Evolutionary conservation across 108 stramenopile species (phyloP).

Genomic region (Bacterosira constricta): DNA sequence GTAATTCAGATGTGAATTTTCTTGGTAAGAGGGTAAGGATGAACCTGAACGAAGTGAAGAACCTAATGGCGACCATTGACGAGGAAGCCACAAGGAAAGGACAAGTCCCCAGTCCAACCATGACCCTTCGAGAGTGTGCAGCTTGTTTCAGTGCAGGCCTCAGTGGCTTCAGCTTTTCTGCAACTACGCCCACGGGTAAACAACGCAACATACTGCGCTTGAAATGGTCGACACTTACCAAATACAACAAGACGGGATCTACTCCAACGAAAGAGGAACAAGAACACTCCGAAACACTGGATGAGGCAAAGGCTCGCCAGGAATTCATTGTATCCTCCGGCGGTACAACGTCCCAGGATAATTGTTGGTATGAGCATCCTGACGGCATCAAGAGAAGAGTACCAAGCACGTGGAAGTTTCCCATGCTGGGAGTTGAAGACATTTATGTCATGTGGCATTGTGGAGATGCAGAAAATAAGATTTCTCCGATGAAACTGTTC

Average conservation of each 20-base stretch:
- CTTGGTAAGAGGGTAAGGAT: background rate
- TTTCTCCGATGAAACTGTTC: background rate
- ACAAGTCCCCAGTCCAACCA: background rate
- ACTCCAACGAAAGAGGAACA: background rate
- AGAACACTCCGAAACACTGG: background rate
- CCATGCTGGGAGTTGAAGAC: constrained; percentile 5
- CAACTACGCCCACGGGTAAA: background rate
- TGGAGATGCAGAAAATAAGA: background rate
- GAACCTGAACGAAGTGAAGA: background rate
- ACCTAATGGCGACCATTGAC: background rate
- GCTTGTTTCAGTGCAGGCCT: background rate
- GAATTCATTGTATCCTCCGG: background rate
- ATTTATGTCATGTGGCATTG: constrained; percentile 18
- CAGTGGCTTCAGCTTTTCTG: background rate
- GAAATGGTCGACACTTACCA: constrained; percentile 1
- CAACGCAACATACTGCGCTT: background rate
- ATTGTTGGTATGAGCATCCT: constrained; percentile 13
- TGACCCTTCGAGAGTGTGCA: background rate
- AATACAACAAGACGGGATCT: background rate
- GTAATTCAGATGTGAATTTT: background rate
- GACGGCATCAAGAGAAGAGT: constrained; percentile 11
- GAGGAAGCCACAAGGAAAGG: background rate
- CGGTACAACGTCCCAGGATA: background rate
- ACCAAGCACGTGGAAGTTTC: constrained; percentile 12
- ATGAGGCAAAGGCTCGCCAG: background rate